Evolutionary conservation across 805 yeast genomes (phyloP).

Genomic region (Komagataella mondaviorum): DNA sequence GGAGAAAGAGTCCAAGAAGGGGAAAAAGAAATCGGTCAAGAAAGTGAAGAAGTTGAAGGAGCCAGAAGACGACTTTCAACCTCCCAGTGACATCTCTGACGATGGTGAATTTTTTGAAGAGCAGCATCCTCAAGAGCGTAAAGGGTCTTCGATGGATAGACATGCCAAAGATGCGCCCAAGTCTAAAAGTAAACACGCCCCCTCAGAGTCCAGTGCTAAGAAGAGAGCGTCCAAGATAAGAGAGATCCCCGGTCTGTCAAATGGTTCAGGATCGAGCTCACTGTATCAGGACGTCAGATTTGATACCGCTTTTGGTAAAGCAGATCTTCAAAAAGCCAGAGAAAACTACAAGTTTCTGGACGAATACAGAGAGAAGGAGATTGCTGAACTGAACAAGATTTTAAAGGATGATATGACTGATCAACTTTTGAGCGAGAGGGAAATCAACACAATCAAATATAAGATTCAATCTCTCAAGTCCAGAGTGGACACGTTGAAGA

Average conservation of each 20-base stretch:
- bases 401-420: constrained; percentile 38
- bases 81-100: not conserved
- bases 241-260: constrained; percentile 52
- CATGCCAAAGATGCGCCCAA: constrained; percentile 20
- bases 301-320: constrained; percentile 80
- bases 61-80: constrained; percentile 5
- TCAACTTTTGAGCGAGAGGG: constrained; percentile 26
- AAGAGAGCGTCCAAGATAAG: constrained; percentile 57
- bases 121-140: not conserved
- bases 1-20: constrained; percentile 6
- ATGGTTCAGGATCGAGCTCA: constrained; percentile 16
- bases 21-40: constrained; percentile 5
- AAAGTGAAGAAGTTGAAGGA: constrained; percentile 1
- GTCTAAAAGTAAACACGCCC: constrained; percentile 58
- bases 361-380: constrained; percentile 69
- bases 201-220: constrained; percentile 67
- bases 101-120: not conserved
- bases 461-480: constrained; percentile 53
- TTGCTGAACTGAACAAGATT: constrained; percentile 40
- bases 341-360: constrained; percentile 77
- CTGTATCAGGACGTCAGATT: constrained; percentile 77
- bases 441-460: constrained; percentile 38
- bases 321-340: constrained; percentile 54
- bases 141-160: not conserved
- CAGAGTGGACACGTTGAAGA: constrained; percentile 51